Evolutionary conservation across 192 early-diverging fungal genomes (phyloP).

Genomic region (Rhizophagus clarus): DNA sequence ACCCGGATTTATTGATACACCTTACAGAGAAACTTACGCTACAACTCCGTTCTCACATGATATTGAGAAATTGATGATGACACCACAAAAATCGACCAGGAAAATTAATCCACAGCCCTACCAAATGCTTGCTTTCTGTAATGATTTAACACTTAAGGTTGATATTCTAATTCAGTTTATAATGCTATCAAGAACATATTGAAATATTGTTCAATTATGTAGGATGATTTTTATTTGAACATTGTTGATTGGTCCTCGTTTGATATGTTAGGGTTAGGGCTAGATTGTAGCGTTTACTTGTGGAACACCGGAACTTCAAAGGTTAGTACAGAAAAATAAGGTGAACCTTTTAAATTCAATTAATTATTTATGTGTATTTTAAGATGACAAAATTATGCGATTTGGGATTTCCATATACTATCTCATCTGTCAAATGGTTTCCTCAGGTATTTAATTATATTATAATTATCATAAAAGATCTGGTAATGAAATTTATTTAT

Average conservation of each 20-base stretch:
- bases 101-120: slow-evolving; percentile 51
- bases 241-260: slow-evolving; percentile 91
- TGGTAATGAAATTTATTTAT: background rate
- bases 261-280: slow-evolving; percentile 80
- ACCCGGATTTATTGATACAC: slow-evolving; percentile 48
- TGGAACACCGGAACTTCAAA: slow-evolving; percentile 75
- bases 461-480: background rate
- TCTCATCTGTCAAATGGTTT: slow-evolving; percentile 83
- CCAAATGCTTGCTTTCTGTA: slow-evolving; percentile 32
- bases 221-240: slow-evolving; percentile 97
- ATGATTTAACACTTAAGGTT: slow-evolving; percentile 78
- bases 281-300: slow-evolving; percentile 85
- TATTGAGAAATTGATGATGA: slow-evolving; percentile 48
- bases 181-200: background rate
- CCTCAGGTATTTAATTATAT: slow-evolving; percentile 43
- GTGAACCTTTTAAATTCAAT: too few species aligned
- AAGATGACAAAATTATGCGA: slow-evolving; percentile 47
- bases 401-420: slow-evolving; percentile 48
- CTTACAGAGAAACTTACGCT: slow-evolving; percentile 59
- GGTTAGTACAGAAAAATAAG: background rate
- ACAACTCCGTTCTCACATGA: slow-evolving; percentile 54
- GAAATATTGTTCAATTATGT: slow-evolving; percentile 17
- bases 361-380: background rate
- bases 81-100: slow-evolving; percentile 54
- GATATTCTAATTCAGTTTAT: slow-evolving; percentile 63